A percentile compares a stretch with the other conserved stretches of the same genome.
These are phyloP conservation scores for Micractinium conductrix DNA, from an alignment of 139 green algal species.

Conservation along the genomic window DNA sequence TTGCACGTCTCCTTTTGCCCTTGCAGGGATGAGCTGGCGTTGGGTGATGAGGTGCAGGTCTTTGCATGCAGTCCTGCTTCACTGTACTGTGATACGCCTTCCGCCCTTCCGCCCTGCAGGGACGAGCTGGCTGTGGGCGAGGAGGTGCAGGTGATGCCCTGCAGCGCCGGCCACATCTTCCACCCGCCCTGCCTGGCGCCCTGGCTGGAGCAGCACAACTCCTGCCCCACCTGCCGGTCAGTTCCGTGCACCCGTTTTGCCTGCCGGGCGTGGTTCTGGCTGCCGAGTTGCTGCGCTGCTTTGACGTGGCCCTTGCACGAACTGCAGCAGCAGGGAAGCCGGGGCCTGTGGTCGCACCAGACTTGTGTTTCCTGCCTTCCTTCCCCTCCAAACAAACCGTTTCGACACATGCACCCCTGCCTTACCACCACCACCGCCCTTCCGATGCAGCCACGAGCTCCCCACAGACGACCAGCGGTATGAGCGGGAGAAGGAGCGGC, in stretches of 20 bases:
- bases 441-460: slow-evolving; percentile 53
- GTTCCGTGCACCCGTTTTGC: background rate
- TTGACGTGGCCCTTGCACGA: background rate
- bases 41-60: too few species aligned
- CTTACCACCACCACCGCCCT: background rate
- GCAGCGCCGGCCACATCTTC: slow-evolving; percentile 66
- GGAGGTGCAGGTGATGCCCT: slow-evolving; percentile 73
- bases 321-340: too few species aligned
- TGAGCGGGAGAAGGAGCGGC: slow-evolving; percentile 77
- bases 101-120: slow-evolving; percentile 37
- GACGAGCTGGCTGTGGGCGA: slow-evolving; percentile 66
- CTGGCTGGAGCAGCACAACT: slow-evolving; percentile 80
- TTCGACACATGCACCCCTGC: too few species aligned
- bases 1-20: slow-evolving; percentile 25
- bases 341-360: too few species aligned
- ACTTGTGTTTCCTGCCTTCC: too few species aligned
- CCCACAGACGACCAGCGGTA: slow-evolving; percentile 76
- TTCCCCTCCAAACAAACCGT: too few species aligned
- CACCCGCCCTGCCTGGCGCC: slow-evolving; percentile 79
- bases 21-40: background rate
- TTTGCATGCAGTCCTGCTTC: background rate
- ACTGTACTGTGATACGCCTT: background rate
- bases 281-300: background rate
- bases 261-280: background rate
- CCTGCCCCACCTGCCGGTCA: slow-evolving; percentile 78